Percentiles rank a stretch among this genome's conserved stretches.
phyloP scores from a whole-genome alignment of 306 rosid genomes.

The Glycine tomentella region DNA sequence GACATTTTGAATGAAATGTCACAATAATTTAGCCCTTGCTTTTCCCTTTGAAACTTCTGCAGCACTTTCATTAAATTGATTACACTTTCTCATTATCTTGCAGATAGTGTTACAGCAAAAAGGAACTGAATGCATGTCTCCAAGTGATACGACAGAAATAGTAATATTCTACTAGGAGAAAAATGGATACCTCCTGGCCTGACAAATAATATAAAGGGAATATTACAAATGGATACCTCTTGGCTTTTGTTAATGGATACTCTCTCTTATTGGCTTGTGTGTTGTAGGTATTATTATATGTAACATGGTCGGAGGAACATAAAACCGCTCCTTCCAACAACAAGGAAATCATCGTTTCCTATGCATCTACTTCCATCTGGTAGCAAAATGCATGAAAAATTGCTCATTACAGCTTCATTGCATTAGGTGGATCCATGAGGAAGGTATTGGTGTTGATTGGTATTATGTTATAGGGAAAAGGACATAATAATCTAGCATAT shows the following conservation, averaged over 20 bases:
- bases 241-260: too few relatives aligned
- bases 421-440: too few relatives aligned
- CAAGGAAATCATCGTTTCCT: constrained; percentile 66
- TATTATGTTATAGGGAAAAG: background rate
- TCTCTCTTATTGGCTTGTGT: constrained; percentile 36
- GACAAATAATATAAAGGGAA: too few relatives aligned
- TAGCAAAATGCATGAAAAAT: background rate
- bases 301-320: constrained; percentile 44
- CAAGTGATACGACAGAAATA: constrained; percentile 61
- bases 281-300: too few relatives aligned
- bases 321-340: constrained; percentile 37
- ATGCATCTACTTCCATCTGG: constrained; percentile 22
- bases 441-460: constrained; percentile 32
- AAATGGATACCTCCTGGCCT: too few relatives aligned
- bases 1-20: too few relatives aligned
- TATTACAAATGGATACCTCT: too few relatives aligned
- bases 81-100: constrained; percentile 34
- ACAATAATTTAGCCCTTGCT: background rate
- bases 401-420: too few relatives aligned
- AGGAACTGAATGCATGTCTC: constrained; percentile 58
- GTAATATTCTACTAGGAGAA: constrained; percentile 76
- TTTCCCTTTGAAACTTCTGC: constrained; percentile 33
- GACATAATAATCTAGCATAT: background rate
- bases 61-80: background rate
- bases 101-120: constrained; percentile 77